phyloP scores from a whole-genome alignment of 768 basidiomycete genomes.

The Saitozyma sp. region DNA sequence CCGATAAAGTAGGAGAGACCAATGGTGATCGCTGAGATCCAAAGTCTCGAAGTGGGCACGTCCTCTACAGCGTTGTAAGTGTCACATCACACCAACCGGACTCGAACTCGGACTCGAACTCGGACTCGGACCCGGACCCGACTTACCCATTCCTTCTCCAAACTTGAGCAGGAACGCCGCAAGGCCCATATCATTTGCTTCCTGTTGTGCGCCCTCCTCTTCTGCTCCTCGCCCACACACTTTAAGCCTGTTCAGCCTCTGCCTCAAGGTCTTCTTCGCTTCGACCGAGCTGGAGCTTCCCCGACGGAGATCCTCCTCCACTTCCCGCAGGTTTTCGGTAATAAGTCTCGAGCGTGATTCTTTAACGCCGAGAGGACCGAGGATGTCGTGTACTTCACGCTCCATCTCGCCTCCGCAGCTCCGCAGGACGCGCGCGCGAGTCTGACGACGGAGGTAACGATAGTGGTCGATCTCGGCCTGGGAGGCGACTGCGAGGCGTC shows the following conservation, averaged over 20 bases:
- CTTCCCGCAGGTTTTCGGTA: conserved; percentile 66
- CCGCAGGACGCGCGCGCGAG: conserved; percentile 75
- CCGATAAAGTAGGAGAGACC: conserved; percentile 92
- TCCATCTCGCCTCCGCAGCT: conserved; percentile 96
- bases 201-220: conserved; percentile 63
- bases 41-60: conserved; percentile 77
- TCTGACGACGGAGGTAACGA: conserved; percentile 73
- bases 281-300: neutral
- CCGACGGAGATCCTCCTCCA: conserved; percentile 49
- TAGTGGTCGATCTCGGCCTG: conserved; percentile 96
- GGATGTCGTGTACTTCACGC: conserved; percentile 83
- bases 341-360: conserved; percentile 75
- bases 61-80: conserved; percentile 64
- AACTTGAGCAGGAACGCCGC: conserved; percentile 94
- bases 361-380: conserved; percentile 87
- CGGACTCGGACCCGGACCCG: no score
- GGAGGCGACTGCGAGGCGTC: conserved; percentile 63
- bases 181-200: conserved; percentile 77
- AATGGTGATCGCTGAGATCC: conserved; percentile 89
- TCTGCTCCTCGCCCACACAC: conserved; percentile 55
- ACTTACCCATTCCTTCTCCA: conserved; percentile 83
- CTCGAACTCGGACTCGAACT: no score
- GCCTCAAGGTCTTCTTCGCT: conserved; percentile 14
- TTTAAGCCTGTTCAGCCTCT: conserved; percentile 18
- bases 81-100: no score